Conservation (phyloP, 257 asterid genomes). For the Lavandula angustifolia region DNA sequence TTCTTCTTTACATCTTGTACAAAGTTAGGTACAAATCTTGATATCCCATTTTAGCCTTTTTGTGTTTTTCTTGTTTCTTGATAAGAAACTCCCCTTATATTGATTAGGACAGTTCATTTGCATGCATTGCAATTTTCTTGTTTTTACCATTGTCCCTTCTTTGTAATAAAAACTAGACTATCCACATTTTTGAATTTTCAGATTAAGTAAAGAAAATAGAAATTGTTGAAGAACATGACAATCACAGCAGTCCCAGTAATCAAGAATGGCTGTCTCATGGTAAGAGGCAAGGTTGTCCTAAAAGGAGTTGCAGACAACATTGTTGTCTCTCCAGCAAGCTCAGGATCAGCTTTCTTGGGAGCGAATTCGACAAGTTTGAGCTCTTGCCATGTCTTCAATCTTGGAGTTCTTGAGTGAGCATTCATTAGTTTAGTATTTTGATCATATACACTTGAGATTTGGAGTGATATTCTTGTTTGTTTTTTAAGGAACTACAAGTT, state of each 20-base stretch:
- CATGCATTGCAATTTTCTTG: constrained; percentile 23
- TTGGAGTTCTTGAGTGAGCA: constrained; percentile 50
- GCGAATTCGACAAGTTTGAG: constrained; percentile 35
- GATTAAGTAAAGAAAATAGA: constrained; percentile 11
- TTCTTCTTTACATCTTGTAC: constrained; percentile 4
- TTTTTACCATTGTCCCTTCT: not conserved
- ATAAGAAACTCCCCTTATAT: not conserved
- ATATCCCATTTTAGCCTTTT: not conserved
- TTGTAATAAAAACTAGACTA: not conserved
- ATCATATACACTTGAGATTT: not conserved
- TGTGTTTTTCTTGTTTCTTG: constrained; percentile 4
- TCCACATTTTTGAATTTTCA: constrained; percentile 14
- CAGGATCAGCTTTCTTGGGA: constrained; percentile 56
- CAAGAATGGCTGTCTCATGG: constrained; percentile 48
- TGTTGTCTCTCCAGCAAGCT: constrained; percentile 42
- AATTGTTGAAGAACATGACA: constrained; percentile 41
- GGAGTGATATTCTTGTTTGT: not conserved
- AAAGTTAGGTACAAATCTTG: constrained; percentile 27
- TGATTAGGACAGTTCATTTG: constrained; percentile 18
- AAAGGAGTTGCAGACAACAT: constrained; percentile 47
- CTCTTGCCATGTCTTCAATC: constrained; percentile 45
- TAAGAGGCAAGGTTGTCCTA: constrained; percentile 51
- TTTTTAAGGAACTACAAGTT: constrained; percentile 46
- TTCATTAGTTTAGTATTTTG: not conserved
- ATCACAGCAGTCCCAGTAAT: constrained; percentile 52